Base-by-base conservation (phyloP, 768 basidiomycete genomes). In the Cubamyces lactineus region DNA sequence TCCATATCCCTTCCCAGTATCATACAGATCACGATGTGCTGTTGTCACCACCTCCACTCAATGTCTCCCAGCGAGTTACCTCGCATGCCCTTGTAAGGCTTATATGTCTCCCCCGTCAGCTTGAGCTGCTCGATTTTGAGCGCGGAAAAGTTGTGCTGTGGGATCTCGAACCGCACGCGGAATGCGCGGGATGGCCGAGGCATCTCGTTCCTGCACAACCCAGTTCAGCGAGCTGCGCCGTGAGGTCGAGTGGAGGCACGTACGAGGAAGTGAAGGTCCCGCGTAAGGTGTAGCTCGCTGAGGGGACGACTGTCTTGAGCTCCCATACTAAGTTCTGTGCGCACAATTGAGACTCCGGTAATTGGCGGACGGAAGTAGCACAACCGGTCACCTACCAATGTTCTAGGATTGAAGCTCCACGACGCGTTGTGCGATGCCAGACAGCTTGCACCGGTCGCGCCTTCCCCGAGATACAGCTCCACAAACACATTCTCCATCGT, bases 31-130 rank as follows among this genome's bases (percentile, higher is more conserved):
- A 38, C 11, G 34, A 26, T 42, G 46, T 16, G 21, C 26, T 26
- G 43, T 57, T 26, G 42, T 69, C 60, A 74, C 71, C 71, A 72
- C 55, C 83, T 69, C 72, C 80, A 92, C 73, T 94, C 92, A 4
- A 93, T 78, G 55, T 83, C 81, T 1, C 88, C 91, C n/a, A 77
- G 72, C 34, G 84, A 83, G 42, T 81, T 78, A 47, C 87, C 85
- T 70, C 94, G 79, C 53, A 97, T 89, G 16, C 95, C 95, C 74
- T 96, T 96, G 77, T 91, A 97, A 12, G 91, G 91, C 74, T 96
- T 96, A 74, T 96, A 96, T 12, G 74, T 75, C 72, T 95, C 92
- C 13, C 89, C 87, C 2, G 80, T 86, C 26, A 92, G 77, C 73
- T 87, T 92, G 46, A 96, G 82, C 67, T 94, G 90, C 61, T 95